phyloP scores from a whole-genome alignment of 768 basidiomycete species.

The Mycena floridula region DNA sequence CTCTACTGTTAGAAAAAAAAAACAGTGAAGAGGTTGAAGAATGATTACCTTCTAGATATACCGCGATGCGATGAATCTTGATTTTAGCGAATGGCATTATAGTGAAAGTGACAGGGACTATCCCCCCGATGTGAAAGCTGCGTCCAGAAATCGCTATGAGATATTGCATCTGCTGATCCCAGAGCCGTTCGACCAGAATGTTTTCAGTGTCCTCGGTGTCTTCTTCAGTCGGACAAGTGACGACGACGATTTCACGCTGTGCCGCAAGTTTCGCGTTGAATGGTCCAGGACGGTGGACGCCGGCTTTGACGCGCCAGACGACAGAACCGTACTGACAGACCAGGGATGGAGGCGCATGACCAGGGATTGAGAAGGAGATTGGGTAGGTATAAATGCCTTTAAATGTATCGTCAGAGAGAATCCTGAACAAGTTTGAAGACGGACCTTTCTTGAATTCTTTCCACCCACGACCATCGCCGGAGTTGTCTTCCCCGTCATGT shows the following conservation, averaged over 20 bases:
- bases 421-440: constrained; percentile 10
- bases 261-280: constrained; percentile 70
- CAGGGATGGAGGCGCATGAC: constrained; percentile 72
- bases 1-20: not conserved
- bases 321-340: constrained; percentile 72
- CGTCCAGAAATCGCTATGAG: constrained; percentile 68
- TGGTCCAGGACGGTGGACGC: constrained; percentile 77
- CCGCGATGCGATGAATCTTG: constrained; percentile 68
- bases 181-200: constrained; percentile 80
- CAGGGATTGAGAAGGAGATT: constrained; percentile 83
- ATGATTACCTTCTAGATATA: constrained; percentile 72
- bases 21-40: not conserved
- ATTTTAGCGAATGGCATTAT: constrained; percentile 82
- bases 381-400: constrained; percentile 91
- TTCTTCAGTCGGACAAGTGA: constrained; percentile 74
- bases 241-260: constrained; percentile 64
- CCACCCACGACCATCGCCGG: constrained; percentile 54
- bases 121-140: constrained; percentile 78
- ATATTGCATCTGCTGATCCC: constrained; percentile 87
- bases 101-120: constrained; percentile 72
- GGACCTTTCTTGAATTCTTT: constrained; percentile 84
- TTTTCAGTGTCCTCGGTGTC: constrained; percentile 79
- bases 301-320: constrained; percentile 73
- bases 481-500: constrained; percentile 30
- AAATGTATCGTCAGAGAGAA: constrained; percentile 1